Conservation (phyloP, 106 monocot species). For the Dioscorea dumetorum region DNA sequence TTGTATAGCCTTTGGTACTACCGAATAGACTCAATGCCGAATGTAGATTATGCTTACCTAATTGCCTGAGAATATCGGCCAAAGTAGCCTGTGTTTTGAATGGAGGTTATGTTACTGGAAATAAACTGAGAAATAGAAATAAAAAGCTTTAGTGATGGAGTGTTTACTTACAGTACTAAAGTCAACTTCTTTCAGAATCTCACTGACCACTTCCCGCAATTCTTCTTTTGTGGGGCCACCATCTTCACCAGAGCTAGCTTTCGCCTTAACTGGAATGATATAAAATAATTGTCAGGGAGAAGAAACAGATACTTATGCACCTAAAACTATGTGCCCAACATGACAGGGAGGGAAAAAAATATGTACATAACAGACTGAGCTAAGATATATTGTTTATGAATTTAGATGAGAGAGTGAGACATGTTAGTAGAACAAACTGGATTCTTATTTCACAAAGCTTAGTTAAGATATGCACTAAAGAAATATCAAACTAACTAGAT, state of each 20-base stretch:
- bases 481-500: no score
- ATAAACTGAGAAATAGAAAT: neutral
- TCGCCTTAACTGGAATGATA: slow-evolving; percentile 19
- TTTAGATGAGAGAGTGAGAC: no score
- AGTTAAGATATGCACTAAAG: no score
- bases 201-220: slow-evolving; percentile 51
- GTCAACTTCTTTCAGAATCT: slow-evolving; percentile 85
- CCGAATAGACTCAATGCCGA: no score
- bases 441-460: no score
- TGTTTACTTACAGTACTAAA: slow-evolving; percentile 54
- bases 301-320: no score
- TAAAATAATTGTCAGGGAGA: neutral
- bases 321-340: no score
- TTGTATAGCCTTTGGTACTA: no score
- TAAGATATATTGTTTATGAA: no score
- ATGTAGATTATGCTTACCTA: slow-evolving; percentile 36
- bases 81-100: slow-evolving; percentile 62
- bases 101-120: neutral
- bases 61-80: slow-evolving; percentile 87
- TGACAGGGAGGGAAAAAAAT: neutral
- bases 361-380: no score
- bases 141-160: neutral
- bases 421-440: no score
- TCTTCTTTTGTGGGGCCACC: slow-evolving; percentile 55
- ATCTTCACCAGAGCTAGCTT: slow-evolving; percentile 10